Percentiles rank a stretch among this genome's conserved stretches.
These are phyloP conservation scores for Hyphopichia wangnamkhiaoensis DNA, from an alignment of 1,139 yeast genomes.

Conservation along the genomic window DNA sequence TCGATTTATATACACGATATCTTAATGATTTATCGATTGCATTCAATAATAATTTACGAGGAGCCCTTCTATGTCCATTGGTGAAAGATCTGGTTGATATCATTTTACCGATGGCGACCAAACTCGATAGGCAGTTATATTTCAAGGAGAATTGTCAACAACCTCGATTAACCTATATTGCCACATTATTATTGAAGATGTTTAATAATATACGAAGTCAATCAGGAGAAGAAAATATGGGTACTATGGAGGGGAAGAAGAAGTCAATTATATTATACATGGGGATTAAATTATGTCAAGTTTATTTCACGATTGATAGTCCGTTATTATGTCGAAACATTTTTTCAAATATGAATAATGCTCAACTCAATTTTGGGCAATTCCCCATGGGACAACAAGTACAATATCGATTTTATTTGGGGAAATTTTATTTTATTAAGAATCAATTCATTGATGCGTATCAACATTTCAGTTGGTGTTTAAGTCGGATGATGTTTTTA, in stretches of 20 bases:
- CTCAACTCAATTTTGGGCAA: constrained; percentile 45
- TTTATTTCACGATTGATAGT: constrained; percentile 62
- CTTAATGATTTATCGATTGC: constrained; percentile 60
- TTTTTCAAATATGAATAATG: constrained; percentile 70
- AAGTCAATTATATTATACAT: constrained; percentile 55
- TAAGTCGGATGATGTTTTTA: constrained; percentile 25
- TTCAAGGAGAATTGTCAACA: constrained; percentile 38
- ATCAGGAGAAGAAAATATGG: constrained; percentile 18
- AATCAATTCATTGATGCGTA: constrained; percentile 58
- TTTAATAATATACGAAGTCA: constrained; percentile 68
- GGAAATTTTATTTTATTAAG: constrained; percentile 63
- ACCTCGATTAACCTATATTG: constrained; percentile 55
- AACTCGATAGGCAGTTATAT: constrained; percentile 51
- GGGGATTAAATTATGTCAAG: constrained; percentile 59
- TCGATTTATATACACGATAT: constrained; percentile 57
- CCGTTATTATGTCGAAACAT: constrained; percentile 75
- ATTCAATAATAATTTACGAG: constrained; percentile 53
- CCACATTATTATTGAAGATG: constrained; percentile 58
- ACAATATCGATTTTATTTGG: constrained; percentile 68
- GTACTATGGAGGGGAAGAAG: constrained; percentile 47
- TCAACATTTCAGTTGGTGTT: constrained; percentile 65
- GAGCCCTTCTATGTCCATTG: constrained; percentile 47
- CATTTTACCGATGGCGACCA: constrained; percentile 51
- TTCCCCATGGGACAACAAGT: constrained; percentile 57
- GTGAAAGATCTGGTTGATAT: constrained; percentile 42